Percentiles rank a stretch among this genome's conserved stretches.
Conservation (phyloP, 78 protist genomes). For the Anaeramoeba flamelloides region DNA sequence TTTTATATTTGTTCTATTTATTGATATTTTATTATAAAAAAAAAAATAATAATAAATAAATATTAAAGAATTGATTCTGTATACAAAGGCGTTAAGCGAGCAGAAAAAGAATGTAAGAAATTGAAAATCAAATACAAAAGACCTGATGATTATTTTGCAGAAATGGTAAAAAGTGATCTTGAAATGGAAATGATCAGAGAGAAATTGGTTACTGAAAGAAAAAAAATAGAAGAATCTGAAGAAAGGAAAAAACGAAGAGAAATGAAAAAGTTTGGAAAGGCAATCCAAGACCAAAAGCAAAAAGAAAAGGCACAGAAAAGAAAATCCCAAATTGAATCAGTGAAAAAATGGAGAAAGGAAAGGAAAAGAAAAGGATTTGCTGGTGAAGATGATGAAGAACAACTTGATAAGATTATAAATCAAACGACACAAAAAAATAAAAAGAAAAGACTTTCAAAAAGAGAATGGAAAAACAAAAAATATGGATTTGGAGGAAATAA, state of each 20-base stretch:
- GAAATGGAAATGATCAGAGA: conserved; percentile 50
- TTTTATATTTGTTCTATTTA: no score
- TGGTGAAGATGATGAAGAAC: no score
- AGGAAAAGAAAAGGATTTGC: no score
- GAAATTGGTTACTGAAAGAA: conserved; percentile 27
- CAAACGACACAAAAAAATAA: no score
- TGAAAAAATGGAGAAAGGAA: conserved; percentile 52
- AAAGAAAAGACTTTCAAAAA: no score
- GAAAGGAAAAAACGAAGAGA: conserved; percentile 39
- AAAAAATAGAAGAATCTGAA: conserved; percentile 30
- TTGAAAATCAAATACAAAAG: conserved; percentile 16
- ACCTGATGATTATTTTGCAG: conserved; percentile 75
- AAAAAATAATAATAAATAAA: no score
- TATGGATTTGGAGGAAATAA: no score
- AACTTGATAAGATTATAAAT: no score
- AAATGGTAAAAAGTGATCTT: conserved; percentile 68
- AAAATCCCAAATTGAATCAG: conserved; percentile 32
- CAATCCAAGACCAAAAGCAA: conserved; percentile 25
- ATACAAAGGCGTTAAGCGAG: conserved; percentile 11
- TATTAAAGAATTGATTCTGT: no score
- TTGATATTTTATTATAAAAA: no score
- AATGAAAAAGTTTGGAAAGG: conserved; percentile 53
- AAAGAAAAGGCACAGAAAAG: conserved; percentile 39
- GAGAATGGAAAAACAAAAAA: no score
- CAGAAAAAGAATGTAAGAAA: background rate